Evolutionary conservation across 176 grass and related monocot genomes (phyloP), one percentile per base, ranked within the genome.

Genomic region (Cenchrus purpureus): DNA sequence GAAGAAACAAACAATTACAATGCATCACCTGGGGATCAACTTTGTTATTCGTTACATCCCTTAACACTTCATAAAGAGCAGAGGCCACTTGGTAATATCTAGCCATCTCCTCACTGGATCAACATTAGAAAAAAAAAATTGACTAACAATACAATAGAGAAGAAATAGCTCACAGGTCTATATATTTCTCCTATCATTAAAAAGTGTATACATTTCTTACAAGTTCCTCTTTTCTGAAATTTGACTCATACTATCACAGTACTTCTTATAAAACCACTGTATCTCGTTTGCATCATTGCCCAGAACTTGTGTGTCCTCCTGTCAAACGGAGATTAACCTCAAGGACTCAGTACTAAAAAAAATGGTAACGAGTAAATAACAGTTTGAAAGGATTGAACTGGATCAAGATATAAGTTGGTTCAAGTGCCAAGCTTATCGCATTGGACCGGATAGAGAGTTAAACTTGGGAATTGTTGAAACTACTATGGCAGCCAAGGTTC

Each of bases 1-100:
- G 19, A 55, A 13, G 19, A 13, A 64, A 44, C 25, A 82, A 79
- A 8, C 77, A 66, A 82, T 57, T 78, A 82, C 49, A 82, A 48
- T 7, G 12, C 53, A 49, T 37, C 70, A 94, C 92, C 87, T 90
- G 73, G 55, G 70, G 82, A 79, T 91, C 87, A 76, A 94, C 62
- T 83, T 83, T 87, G 4, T 89, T 84, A 7, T 71, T 12, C 3
- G 84, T 84, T 67, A 94, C 68, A 91, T 91, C 82, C 82, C 17
- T 76, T 84, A 94, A 79, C 46, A 94, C 92, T 83, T 94, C 89
- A 90, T 91, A 91, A 58, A 94, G 74, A 69, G 86, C 84, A 71
- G 87, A 89, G n/a, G 84, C 87, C 43, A 90, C 88, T 82, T 91
- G 89, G 72, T 91, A 94, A 66, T 87, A 72, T 76, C 80, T 89